Base-by-base conservation (phyloP, 441 rosid species). In the Brassica balearica region DNA sequence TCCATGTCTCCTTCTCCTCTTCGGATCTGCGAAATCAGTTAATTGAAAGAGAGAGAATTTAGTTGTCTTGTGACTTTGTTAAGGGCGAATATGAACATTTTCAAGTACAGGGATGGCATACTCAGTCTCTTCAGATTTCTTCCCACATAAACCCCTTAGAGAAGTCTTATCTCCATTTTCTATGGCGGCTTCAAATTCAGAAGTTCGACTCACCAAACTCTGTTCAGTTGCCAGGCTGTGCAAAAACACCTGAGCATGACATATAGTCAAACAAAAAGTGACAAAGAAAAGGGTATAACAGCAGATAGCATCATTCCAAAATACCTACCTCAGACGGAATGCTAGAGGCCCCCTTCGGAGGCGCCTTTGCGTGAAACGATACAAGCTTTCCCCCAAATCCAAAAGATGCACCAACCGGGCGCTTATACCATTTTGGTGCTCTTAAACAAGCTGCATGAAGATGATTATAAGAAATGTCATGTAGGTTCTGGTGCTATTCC, bases 371-470 rank as follows among this genome's bases (percentile, higher is more conserved):
- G 34, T 29, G 34, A 29, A 29, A 29, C 34, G 34, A 29, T 29
- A 29, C 92, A 82, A 97, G 91, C 89, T 95, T 92, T 80, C 99
- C 99, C 64, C 99, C 99, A 89, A 97, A 95, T 59, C 99, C 99
- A 92, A 95, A 99, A 76, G 27, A 25, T 25, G 27, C 0, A 25
- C 27, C 27, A 25, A 25, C 27, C 27, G 27, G 27, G 4, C 27
- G 90, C 82, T 89, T 92, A 72, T 86, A 92, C 99, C 99, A 97
- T 86, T 94, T 92, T 76, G 99, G 99, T 80, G 99, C 99, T 87
- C 86, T 89, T 69, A 92, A 34, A 64, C 90, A 78, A 69, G 82
- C 97, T 92, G 89, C 79, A 64, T 43, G 23, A 77, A 17, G 75
- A 69, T 6, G 5, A 8, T 29, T 29, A 29, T 29, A 41, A 51